phyloP scores from a whole-genome alignment of 2,329 filamentous ascomycete species.

The Hymenoscyphus salicellus region DNA sequence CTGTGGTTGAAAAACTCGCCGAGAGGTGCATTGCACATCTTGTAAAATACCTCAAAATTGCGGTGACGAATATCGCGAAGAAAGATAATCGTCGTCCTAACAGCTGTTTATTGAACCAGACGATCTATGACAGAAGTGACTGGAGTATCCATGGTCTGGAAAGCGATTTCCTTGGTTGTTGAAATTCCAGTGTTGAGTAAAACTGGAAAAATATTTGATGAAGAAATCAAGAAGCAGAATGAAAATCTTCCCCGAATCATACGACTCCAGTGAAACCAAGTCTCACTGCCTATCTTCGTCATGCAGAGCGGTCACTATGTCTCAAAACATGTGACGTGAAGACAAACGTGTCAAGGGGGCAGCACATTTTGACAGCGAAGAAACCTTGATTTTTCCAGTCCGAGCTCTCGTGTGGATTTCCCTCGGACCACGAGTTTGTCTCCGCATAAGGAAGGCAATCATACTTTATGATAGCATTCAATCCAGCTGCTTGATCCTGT shows the following conservation, averaged over 20 bases:
- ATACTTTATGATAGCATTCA: not conserved
- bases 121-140: no score
- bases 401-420: not conserved
- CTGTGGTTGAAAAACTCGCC: no score
- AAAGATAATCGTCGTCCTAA: no score
- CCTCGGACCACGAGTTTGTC: not conserved
- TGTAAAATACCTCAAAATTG: no score
- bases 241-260: not conserved
- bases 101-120: no score
- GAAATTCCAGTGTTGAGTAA: no score
- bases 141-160: no score
- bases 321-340: slow-evolving; percentile 1
- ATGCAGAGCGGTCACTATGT: not conserved
- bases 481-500: not conserved
- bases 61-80: no score
- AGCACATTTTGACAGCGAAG: not conserved
- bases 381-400: not conserved
- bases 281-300: not conserved
- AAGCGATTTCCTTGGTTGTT: no score
- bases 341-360: not conserved
- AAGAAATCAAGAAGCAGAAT: no score
- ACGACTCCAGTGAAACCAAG: not conserved
- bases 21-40: no score
- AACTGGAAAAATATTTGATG: no score
- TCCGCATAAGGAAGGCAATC: not conserved